Conservation (phyloP, 1,139 yeast species). For the Sugiyamaella sp. region DNA sequence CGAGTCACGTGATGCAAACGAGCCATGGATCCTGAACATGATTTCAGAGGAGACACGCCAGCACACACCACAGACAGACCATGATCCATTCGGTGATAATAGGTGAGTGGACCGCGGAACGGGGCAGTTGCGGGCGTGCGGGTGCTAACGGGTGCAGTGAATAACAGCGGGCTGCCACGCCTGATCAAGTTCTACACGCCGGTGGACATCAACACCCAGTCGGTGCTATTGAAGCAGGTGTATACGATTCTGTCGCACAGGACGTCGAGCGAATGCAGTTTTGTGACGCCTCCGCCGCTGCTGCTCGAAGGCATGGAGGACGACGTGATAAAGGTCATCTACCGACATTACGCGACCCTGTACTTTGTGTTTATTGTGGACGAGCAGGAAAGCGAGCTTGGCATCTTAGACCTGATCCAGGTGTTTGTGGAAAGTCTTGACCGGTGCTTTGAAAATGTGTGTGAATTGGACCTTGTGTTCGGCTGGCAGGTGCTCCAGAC, state of each 20-base stretch:
- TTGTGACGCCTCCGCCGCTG: conserved; percentile 77
- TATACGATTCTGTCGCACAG: conserved; percentile 70
- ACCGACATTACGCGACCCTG: conserved; percentile 91
- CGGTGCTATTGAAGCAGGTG: conserved; percentile 72
- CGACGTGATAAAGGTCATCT: conserved; percentile 84
- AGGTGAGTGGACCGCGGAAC: conserved; percentile 5
- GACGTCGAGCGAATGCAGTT: conserved; percentile 73
- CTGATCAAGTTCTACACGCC: conserved; percentile 91
- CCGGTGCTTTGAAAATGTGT: conserved; percentile 89
- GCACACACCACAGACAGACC: conserved; percentile 1
- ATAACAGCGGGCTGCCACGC: conserved; percentile 91
- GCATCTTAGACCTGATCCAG: conserved; percentile 90
- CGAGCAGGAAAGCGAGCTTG: conserved; percentile 92
- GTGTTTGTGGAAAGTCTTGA: conserved; percentile 96
- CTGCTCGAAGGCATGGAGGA: conserved; percentile 51
- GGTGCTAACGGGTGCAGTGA: conserved; percentile 53
- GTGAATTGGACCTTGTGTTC: conserved; percentile 91
- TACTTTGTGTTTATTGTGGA: conserved; percentile 95
- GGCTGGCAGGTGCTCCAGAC: conserved; percentile 97
- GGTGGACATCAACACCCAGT: conserved; percentile 76
- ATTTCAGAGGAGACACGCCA: background rate
- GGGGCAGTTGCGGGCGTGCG: too few relatives aligned
- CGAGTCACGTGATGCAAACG: background rate
- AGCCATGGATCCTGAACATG: too few relatives aligned
- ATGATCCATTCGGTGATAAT: conserved; percentile 93